Evolutionary conservation across 768 basidiomycete genomes (phyloP), one percentile per base, ranked within the genome.

Genomic region (Macrolepiota albuminosa): DNA sequence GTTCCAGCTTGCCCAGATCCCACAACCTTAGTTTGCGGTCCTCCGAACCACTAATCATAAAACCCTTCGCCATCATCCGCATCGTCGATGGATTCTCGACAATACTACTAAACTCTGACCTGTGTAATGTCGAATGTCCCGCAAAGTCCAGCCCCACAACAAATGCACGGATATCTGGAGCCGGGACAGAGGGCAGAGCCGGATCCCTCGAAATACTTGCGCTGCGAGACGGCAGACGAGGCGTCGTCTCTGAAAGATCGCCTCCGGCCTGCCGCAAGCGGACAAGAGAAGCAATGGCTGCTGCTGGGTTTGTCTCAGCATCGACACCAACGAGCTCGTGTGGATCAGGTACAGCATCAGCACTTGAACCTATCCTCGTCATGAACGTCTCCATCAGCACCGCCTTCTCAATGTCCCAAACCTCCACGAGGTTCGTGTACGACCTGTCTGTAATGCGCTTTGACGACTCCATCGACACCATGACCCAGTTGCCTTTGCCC

Each of bases 321-420:
- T 85, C 84, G 0, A 76, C 74, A 9, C 81, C 84, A 3, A 72
- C 66, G 9, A 81, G 68, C 36, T 82, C 82, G 57, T 81, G 77
- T 0, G 83, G 82, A 60, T 86, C 85, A 11, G 81, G 79, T 8
- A 79, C 63, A 8, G 81, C 75, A 46, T 86, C 83, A 0, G 80
- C 70, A 8, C 78, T 58, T 5, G 77, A 69, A 4, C 78, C 77
- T 36, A 74, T 79, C 57, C 86, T 77, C 7, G 85, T 85, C 36
- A 83, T 75, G 67, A 88, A 97, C 6, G 83, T 87, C 73, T 98
- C 95, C 50, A 96, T 89, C 34, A 95, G 73, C 21, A 76, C 71
- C 0, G 85, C 83, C 64, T 86, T 86, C 72, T 96, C 94, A 54
- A 98, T 85, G 68, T 98, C 94, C 92, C 94, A 97, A 1, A 95